phyloP scores from a whole-genome alignment of 176 grass and related monocot genomes.

The Puya raimondii region DNA sequence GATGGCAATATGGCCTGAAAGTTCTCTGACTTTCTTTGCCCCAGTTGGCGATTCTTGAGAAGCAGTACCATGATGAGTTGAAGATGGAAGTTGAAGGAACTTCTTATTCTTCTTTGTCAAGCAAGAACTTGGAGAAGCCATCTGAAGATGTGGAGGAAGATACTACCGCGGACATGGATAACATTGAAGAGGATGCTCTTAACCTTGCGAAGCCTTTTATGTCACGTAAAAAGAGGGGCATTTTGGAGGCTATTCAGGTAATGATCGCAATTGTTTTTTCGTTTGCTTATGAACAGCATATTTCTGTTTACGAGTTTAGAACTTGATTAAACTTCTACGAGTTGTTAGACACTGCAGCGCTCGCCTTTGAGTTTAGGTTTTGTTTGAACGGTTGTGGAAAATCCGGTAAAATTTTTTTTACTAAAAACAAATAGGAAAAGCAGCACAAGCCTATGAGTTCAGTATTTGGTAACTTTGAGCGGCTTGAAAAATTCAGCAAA shows the following conservation, averaged over 20 bases:
- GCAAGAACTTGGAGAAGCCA: conserved; percentile 36
- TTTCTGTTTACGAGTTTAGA: background rate
- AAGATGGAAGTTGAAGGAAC: conserved; percentile 63
- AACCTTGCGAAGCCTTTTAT: conserved; percentile 36
- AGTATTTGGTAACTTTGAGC: no score
- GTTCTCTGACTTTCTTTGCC: conserved; percentile 15
- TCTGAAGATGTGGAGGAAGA: conserved; percentile 28
- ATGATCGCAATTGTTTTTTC: background rate
- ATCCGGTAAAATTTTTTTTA: no score
- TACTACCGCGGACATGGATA: conserved; percentile 17
- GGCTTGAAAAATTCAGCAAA: no score
- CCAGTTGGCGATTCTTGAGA: conserved; percentile 68
- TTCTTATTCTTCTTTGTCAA: conserved; percentile 50
- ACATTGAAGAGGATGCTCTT: conserved; percentile 30
- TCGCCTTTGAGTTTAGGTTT: background rate
- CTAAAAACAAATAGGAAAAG: no score
- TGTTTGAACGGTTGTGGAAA: background rate
- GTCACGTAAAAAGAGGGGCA: conserved; percentile 52
- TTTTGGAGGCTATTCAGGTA: conserved; percentile 79
- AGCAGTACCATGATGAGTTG: conserved; percentile 88
- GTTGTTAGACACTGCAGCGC: background rate
- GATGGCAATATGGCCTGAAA: background rate
- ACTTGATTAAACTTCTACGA: background rate
- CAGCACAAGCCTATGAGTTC: no score
- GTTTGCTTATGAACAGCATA: background rate